phyloP scores from a whole-genome alignment of 2,329 filamentous ascomycete genomes.

The Knufia petricola region DNA sequence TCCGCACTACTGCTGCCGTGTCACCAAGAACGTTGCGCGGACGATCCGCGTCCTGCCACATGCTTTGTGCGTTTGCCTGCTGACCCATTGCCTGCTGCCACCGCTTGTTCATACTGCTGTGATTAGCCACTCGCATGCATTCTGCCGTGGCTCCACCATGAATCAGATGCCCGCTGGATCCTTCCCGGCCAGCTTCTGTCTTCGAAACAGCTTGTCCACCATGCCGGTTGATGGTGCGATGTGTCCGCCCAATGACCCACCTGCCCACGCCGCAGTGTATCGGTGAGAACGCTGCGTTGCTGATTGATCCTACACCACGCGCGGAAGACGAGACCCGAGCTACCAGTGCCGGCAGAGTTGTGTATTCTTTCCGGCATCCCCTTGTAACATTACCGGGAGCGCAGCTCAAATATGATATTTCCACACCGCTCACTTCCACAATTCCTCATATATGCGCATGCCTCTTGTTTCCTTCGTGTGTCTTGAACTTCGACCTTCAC shows the following conservation, averaged over 20 bases:
- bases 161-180: background rate
- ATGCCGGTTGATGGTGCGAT: background rate
- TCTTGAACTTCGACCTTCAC: background rate
- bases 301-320: background rate
- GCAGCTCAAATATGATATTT: background rate
- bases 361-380: background rate
- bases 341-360: background rate
- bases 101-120: too few relatives aligned
- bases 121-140: too few relatives aligned
- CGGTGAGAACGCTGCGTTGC: conserved; percentile 6
- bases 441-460: background rate
- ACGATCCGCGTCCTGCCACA: too few relatives aligned
- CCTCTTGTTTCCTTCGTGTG: background rate
- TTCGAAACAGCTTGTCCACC: conserved; percentile 1
- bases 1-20: too few relatives aligned
- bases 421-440: conserved; percentile 1
- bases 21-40: too few relatives aligned
- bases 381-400: background rate
- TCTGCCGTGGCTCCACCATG: too few relatives aligned
- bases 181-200: background rate
- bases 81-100: too few relatives aligned
- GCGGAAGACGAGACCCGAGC: background rate
- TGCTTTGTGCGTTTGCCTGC: too few relatives aligned
- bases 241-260: conserved; percentile 4
- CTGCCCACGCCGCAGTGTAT: conserved; percentile 4